Conservation (phyloP, 2,329 filamentous ascomycete species). For the Claviceps fusiformis region DNA sequence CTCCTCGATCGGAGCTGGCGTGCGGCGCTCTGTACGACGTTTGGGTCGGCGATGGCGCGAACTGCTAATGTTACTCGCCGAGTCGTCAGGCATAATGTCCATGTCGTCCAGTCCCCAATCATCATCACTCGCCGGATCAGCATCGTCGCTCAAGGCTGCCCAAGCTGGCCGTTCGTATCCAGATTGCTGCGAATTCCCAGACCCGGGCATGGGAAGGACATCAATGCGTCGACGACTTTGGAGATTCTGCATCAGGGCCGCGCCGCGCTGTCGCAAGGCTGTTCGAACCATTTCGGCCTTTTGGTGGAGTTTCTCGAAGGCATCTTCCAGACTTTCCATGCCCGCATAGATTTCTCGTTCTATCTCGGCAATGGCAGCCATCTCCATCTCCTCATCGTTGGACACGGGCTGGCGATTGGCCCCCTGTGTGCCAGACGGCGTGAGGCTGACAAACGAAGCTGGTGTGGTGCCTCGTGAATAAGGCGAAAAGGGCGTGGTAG, state of each 20-base stretch:
- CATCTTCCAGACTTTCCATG: constrained; percentile 90
- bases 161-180: constrained; percentile 30
- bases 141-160: constrained; percentile 28
- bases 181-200: constrained; percentile 30
- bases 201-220: constrained; percentile 34
- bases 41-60: constrained; percentile 54
- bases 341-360: constrained; percentile 86
- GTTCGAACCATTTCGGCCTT: constrained; percentile 71
- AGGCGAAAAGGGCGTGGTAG: constrained; percentile 31
- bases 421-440: constrained; percentile 32
- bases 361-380: constrained; percentile 77
- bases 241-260: constrained; percentile 55
- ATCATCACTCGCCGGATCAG: constrained; percentile 39
- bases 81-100: constrained; percentile 63
- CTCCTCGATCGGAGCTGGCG: constrained; percentile 60
- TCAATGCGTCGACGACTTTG: constrained; percentile 46
- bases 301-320: constrained; percentile 81
- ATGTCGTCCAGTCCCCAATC: constrained; percentile 45
- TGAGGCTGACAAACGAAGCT: constrained; percentile 43
- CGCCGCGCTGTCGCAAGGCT: constrained; percentile 66
- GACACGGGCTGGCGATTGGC: constrained; percentile 51
- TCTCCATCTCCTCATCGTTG: constrained; percentile 87
- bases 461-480: constrained; percentile 44
- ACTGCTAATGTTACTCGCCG: constrained; percentile 67
- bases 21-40: constrained; percentile 53